phyloP scores from a whole-genome alignment of 2,329 filamentous ascomycete genomes.

The Fusarium sp. region DNA sequence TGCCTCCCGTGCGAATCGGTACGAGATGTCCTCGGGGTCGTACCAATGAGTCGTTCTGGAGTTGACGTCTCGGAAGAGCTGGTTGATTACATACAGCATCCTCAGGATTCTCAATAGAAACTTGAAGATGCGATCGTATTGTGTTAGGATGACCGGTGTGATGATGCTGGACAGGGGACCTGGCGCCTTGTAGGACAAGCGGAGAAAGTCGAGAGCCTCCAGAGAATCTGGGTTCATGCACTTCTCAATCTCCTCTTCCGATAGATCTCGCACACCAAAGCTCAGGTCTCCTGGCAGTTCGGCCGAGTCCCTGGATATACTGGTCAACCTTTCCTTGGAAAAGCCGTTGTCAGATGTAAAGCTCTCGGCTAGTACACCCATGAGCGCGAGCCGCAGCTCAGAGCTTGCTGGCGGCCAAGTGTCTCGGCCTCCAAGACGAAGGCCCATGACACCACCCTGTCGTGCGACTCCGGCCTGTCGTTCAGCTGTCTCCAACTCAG shows the following conservation, averaged over 20 bases:
- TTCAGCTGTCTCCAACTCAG: constrained; percentile 83
- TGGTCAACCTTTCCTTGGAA: constrained; percentile 36
- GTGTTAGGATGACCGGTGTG: constrained; percentile 73
- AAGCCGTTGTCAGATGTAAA: constrained; percentile 56
- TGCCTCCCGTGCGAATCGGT: constrained; percentile 78
- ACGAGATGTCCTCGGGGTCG: constrained; percentile 51
- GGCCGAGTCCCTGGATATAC: constrained; percentile 45
- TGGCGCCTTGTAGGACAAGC: constrained; percentile 85
- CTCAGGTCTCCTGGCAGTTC: constrained; percentile 76
- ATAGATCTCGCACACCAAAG: constrained; percentile 87
- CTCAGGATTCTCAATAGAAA: constrained; percentile 80
- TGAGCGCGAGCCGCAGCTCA: constrained; percentile 88
- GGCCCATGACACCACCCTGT: constrained; percentile 78
- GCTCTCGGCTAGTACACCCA: constrained; percentile 84
- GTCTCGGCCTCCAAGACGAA: constrained; percentile 82
- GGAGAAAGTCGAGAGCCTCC: constrained; percentile 92
- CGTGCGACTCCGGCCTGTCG: constrained; percentile 75
- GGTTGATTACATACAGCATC: constrained; percentile 79
- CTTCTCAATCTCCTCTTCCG: constrained; percentile 79
- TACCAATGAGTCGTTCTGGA: constrained; percentile 48
- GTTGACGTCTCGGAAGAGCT: constrained; percentile 69
- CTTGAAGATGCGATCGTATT: constrained; percentile 89
- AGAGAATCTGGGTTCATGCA: constrained; percentile 86
- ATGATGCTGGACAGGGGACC: constrained; percentile 78
- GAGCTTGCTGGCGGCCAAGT: constrained; percentile 95